These are phyloP conservation scores for Hygrocybe punicea DNA, from an alignment of 768 basidiomycete genomes.

Conservation along the genomic window DNA sequence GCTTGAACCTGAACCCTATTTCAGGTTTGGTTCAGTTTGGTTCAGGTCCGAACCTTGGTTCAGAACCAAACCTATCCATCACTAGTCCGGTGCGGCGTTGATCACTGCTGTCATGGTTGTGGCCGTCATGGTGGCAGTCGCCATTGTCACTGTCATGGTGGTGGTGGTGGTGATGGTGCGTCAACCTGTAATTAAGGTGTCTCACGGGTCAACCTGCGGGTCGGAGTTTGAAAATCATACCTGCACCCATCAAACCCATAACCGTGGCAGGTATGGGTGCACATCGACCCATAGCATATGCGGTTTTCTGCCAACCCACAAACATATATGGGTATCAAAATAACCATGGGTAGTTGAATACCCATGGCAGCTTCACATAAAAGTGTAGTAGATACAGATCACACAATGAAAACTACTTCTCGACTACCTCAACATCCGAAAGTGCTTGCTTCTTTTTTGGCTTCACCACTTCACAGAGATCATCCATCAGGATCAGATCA, in stretches of 20 bases:
- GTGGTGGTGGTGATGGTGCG: too few relatives aligned
- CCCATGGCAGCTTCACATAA: background rate
- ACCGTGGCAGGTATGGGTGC: background rate
- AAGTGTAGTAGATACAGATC: background rate
- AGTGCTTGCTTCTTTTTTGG: background rate
- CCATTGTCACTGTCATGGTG: too few relatives aligned
- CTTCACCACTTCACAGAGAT: constrained; percentile 3
- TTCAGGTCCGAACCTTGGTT: too few relatives aligned
- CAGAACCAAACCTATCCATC: too few relatives aligned
- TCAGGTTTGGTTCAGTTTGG: too few relatives aligned
- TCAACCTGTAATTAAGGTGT: too few relatives aligned
- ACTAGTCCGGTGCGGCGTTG: too few relatives aligned
- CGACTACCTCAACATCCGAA: background rate
- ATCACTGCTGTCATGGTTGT: too few relatives aligned
- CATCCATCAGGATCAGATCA: constrained; percentile 11
- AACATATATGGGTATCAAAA: background rate
- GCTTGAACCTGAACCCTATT: too few relatives aligned
- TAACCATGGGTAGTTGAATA: background rate
- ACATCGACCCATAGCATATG: background rate
- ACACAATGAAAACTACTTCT: background rate
- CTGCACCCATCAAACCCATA: background rate
- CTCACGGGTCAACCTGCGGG: too few relatives aligned
- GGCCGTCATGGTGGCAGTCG: too few relatives aligned
- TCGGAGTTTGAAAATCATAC: background rate
- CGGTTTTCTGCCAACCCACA: background rate